Evolutionary conservation across 441 rosid genomes (phyloP).

Genomic region (Eruca vesicaria): DNA sequence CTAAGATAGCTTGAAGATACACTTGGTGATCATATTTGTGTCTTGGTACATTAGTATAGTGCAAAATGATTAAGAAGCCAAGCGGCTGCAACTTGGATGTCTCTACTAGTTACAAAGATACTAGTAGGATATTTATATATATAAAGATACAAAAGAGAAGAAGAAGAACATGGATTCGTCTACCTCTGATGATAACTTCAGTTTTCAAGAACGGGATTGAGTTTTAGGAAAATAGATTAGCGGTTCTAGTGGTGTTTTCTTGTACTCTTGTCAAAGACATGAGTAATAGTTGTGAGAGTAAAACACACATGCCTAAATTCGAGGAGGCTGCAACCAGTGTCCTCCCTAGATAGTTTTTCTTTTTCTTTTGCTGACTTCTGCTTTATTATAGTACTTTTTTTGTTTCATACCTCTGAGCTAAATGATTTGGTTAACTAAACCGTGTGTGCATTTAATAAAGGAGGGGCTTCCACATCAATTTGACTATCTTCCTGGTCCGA

Average conservation of each 20-base stretch:
- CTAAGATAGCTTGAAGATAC: not conserved
- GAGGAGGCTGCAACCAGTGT: not conserved
- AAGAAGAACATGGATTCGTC: not conserved
- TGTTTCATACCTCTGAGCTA: not conserved
- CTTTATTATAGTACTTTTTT: not conserved
- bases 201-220: not conserved
- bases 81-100: not conserved
- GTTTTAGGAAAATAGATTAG: not conserved
- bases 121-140: no score
- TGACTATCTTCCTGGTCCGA: conserved; percentile 23
- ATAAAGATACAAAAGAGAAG: not conserved
- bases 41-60: not conserved
- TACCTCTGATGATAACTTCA: not conserved
- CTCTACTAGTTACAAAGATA: not conserved
- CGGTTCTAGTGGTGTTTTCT: not conserved
- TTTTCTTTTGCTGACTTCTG: not conserved
- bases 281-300: not conserved
- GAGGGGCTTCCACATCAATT: conserved; percentile 53
- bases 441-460: conserved; percentile 5
- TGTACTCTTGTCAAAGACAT: not conserved
- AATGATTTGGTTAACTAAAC: not conserved
- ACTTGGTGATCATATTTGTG: not conserved
- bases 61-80: not conserved
- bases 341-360: not conserved
- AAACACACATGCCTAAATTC: not conserved